Evolutionary conservation across 2,329 filamentous ascomycete species (phyloP).

Genomic region (Talaromyces sp.): DNA sequence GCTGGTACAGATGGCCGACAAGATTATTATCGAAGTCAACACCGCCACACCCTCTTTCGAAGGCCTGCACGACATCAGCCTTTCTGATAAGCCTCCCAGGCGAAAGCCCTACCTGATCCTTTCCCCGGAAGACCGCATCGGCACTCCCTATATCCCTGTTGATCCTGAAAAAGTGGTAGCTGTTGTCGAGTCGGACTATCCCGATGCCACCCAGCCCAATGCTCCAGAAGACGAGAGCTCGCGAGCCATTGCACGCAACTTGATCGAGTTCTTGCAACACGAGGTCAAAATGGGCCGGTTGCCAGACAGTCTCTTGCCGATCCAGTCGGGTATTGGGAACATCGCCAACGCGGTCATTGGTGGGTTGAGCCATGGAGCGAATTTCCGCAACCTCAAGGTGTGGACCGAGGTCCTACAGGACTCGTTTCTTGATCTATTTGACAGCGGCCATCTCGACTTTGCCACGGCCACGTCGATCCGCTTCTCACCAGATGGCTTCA

Average conservation of each 20-base stretch:
- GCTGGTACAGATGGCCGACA: conserved; percentile 84
- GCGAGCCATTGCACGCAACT: conserved; percentile 66
- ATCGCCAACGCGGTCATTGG: conserved; percentile 90
- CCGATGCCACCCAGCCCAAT: conserved; percentile 71
- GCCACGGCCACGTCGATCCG: conserved; percentile 85
- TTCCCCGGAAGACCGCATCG: conserved; percentile 79
- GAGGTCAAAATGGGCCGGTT: conserved; percentile 75
- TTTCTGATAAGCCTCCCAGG: conserved; percentile 74
- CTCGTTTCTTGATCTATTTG: conserved; percentile 88
- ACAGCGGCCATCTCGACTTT: conserved; percentile 80
- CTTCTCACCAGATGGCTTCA: conserved; percentile 85
- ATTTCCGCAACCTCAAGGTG: conserved; percentile 82
- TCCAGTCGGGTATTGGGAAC: conserved; percentile 87
- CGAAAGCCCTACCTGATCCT: conserved; percentile 85
- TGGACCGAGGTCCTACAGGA: conserved; percentile 94
- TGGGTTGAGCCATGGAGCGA: conserved; percentile 67
- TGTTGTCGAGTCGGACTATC: conserved; percentile 78
- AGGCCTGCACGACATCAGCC: conserved; percentile 84
- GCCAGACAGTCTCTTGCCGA: conserved; percentile 68
- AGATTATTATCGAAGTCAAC: conserved; percentile 90
- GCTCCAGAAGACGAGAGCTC: conserved; percentile 68
- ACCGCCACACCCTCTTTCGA: conserved; percentile 79
- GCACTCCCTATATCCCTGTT: conserved; percentile 72
- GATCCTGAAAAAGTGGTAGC: conserved; percentile 81
- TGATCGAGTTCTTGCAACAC: conserved; percentile 83